Conservation (phyloP, 306 rosid species). For the Pyrus pyrifolia region DNA sequence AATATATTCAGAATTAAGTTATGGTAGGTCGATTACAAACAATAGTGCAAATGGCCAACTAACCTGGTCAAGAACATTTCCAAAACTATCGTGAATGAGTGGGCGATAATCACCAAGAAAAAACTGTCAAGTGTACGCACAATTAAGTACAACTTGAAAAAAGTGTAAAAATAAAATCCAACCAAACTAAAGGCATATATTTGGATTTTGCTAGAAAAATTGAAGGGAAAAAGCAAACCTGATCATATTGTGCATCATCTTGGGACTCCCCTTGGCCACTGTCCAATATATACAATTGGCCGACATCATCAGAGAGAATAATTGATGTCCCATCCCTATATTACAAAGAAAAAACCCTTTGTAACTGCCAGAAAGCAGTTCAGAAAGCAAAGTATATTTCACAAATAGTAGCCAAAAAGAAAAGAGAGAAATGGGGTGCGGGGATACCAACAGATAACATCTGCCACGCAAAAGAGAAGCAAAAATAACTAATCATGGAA, state of each 20-base stretch:
- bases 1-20: not conserved
- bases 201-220: not conserved
- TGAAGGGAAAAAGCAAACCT: constrained; percentile 39
- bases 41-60: constrained; percentile 18
- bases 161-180: constrained; percentile 10
- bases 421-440: not conserved
- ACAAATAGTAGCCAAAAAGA: not conserved
- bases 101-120: constrained; percentile 99
- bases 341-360: constrained; percentile 16
- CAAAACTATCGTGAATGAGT: constrained; percentile 72
- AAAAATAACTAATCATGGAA: not conserved
- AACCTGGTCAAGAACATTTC: constrained; percentile 94
- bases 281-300: constrained; percentile 79
- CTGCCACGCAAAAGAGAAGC: not conserved
- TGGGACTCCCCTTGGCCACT: constrained; percentile 98
- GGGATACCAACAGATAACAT: not conserved
- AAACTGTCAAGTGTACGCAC: constrained; percentile 49
- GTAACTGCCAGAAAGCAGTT: constrained; percentile 12
- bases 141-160: constrained; percentile 17
- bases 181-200: not conserved
- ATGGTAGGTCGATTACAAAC: not conserved
- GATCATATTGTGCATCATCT: constrained; percentile 91
- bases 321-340: constrained; percentile 95
- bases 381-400: not conserved
- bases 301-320: constrained; percentile 94